Conservation (phyloP, 768 basidiomycete species). For the Hericium coralloides region DNA sequence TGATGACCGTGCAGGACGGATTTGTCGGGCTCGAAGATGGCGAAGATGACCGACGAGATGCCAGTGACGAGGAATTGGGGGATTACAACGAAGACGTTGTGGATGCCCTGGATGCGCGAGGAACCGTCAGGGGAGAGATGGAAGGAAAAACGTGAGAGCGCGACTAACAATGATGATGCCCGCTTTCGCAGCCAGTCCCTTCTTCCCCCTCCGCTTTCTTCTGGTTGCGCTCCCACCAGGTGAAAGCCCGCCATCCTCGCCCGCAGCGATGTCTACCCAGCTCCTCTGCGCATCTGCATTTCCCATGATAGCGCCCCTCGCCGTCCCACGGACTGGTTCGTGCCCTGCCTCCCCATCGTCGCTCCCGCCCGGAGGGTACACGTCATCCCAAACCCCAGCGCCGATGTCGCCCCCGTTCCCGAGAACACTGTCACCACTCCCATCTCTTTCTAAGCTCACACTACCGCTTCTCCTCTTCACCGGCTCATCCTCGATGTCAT, state of each 20-base stretch:
- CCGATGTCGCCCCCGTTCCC: neutral
- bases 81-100: conserved; percentile 89
- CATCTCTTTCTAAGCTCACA: neutral
- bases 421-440: neutral
- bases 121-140: neutral
- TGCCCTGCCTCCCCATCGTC: neutral
- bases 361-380: neutral
- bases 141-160: neutral
- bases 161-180: conserved; percentile 74
- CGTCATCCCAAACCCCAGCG: neutral
- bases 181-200: conserved; percentile 65
- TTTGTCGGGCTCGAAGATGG: conserved; percentile 64
- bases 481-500: neutral
- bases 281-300: conserved; percentile 10
- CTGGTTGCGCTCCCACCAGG: neutral
- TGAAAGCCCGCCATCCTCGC: neutral
- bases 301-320: conserved; percentile 7
- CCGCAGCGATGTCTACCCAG: conserved; percentile 6
- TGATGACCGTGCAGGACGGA: conserved; percentile 20
- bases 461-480: neutral
- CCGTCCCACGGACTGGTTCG: neutral
- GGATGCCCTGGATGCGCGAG: conserved; percentile 62
- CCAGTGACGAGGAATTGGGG: conserved; percentile 93
- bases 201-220: neutral
- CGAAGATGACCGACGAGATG: conserved; percentile 79